A percentile compares a stretch with the other conserved stretches of the same genome.
phyloP scores from a whole-genome alignment of 805 yeast genomes.

The Metschnikowia aberdeeniae region DNA sequence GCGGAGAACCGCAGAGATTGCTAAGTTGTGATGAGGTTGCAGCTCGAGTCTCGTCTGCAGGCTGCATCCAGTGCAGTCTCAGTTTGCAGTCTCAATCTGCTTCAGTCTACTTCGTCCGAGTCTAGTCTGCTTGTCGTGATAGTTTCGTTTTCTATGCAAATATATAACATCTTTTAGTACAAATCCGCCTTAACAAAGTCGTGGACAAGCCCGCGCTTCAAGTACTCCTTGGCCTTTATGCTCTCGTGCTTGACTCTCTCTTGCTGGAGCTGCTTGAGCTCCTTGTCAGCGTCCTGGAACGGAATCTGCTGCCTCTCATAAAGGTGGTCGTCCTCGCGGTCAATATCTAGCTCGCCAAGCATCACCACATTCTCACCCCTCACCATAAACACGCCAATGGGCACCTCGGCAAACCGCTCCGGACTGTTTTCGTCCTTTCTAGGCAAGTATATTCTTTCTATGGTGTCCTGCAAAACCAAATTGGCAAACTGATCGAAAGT shows the following conservation, averaged over 20 bases:
- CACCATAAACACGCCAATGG: conserved; percentile 76
- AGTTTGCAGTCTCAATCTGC: no score
- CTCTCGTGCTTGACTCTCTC: conserved; percentile 39
- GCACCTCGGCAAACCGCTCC: conserved; percentile 65
- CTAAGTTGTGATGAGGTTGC: conserved; percentile 21
- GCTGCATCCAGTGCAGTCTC: no score
- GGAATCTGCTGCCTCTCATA: conserved; percentile 53
- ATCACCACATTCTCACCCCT: conserved; percentile 96
- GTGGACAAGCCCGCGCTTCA: conserved; percentile 52
- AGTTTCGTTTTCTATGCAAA: conserved; percentile 14
- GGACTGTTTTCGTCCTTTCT: conserved; percentile 34
- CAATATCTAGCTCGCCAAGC: conserved; percentile 91
- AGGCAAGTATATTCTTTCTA: conserved; percentile 72
- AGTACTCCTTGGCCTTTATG: conserved; percentile 44
- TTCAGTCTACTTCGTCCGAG: background rate
- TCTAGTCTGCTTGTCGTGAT: background rate
- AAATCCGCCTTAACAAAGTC: conserved; percentile 55
- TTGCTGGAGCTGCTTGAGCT: conserved; percentile 28
- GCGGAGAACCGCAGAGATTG: conserved; percentile 17
- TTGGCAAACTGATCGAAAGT: conserved; percentile 96
- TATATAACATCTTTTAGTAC: conserved; percentile 32
- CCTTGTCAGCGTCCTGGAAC: conserved; percentile 56
- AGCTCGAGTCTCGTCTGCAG: no score
- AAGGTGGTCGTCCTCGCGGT: conserved; percentile 71
- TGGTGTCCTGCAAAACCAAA: conserved; percentile 84